Base-by-base conservation (phyloP, 306 rosid species). In the Vicia faba region DNA sequence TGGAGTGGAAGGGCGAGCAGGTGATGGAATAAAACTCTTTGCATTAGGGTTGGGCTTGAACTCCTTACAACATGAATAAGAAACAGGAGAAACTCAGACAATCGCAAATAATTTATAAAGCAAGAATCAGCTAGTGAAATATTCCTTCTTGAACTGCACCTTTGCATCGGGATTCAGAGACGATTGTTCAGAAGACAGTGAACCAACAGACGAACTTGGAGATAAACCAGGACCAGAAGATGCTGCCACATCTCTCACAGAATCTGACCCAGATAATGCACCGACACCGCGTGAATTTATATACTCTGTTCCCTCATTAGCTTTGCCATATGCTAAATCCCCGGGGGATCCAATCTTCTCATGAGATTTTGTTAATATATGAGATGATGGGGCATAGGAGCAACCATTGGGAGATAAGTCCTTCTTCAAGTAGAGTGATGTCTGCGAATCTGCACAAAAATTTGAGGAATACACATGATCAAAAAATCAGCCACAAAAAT, bases 11-110 rank as follows among this genome's bases (percentile, higher is more conserved):
- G 92, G 87, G 77, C 92, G 80, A 67, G 83, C 70, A 67, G 92
- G 88, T 6, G 81, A 82, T 35, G 99, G 99, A 53, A 78, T n/a
- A 54, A 88, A 95, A 78, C 86, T 88, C 97, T 88, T 88, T 8
- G 99, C 97, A 79, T 90, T 85, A 41, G 99, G 96, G 78, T 95
- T 95, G 78, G 87, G 84, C 85, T 78, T 95, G 81, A 95, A 95
- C 72, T 95, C 99, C 99, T 95, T 72, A 75, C 2, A 69, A 40
- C 66, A 73, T 57, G n/a, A 40, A 49, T 29, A 20, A 48, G 54
- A 19, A 68, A 13, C 31, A 39, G 13, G 16, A 45, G 19, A 67
- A 38, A 36, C 23, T 72, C 62, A 48, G 31, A 53, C 61, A 49
- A 12, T 35, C 12, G 11, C 49, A 11, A 16, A 40, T 15, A 75